Percentiles rank a stretch among this genome's conserved stretches.
Conservation (phyloP, 2,329 filamentous ascomycete genomes). For the Calonectria pseudoreteaudii region DNA sequence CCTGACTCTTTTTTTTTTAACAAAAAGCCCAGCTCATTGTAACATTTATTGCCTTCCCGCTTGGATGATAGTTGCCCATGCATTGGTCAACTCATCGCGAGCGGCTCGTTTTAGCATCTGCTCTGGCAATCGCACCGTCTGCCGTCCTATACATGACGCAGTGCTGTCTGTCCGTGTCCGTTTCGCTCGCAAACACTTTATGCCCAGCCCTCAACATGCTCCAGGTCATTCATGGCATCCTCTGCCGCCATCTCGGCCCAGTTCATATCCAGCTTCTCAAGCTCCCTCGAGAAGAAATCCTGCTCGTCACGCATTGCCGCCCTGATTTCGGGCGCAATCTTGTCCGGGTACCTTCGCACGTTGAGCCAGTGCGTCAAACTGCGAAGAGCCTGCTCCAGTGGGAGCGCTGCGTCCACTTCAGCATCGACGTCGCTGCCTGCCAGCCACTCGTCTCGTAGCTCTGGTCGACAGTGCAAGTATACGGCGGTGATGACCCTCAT, state of each 20-base stretch:
- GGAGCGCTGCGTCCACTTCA: slow-evolving; percentile 92
- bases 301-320: slow-evolving; percentile 76
- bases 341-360: slow-evolving; percentile 82
- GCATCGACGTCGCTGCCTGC: slow-evolving; percentile 91
- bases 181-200: slow-evolving; percentile 9
- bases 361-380: slow-evolving; percentile 97
- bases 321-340: slow-evolving; percentile 72
- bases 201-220: slow-evolving; percentile 46
- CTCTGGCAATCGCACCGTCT: background rate
- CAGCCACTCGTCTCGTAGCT: slow-evolving; percentile 95
- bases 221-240: slow-evolving; percentile 49
- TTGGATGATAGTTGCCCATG: too few relatives aligned
- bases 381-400: slow-evolving; percentile 89
- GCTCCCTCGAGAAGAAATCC: slow-evolving; percentile 82
- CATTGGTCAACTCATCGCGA: background rate
- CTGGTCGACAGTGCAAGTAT: slow-evolving; percentile 92
- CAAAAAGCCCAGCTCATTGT: background rate
- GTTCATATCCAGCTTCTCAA: slow-evolving; percentile 75
- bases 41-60: background rate
- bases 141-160: background rate
- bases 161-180: background rate
- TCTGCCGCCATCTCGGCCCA: slow-evolving; percentile 57
- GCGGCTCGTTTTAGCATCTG: background rate
- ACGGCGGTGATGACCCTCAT: slow-evolving; percentile 99
- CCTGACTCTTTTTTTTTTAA: too few relatives aligned